These are phyloP conservation scores for Sonneratia alba DNA, from an alignment of 345 rosid species.

Conservation along the genomic window DNA sequence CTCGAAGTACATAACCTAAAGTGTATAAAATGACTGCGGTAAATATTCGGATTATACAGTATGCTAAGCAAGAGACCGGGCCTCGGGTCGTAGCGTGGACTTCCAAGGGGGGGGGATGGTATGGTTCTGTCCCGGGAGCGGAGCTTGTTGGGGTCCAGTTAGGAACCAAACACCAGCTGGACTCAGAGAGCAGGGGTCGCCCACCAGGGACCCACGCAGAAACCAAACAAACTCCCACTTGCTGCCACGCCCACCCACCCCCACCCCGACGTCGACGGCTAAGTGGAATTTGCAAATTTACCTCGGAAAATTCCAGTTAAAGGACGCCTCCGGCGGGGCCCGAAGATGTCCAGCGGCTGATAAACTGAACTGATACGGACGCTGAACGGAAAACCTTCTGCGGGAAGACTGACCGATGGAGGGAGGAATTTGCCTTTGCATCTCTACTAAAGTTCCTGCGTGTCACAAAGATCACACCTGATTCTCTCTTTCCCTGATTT, in stretches of 20 bases:
- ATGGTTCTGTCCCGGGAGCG: no score
- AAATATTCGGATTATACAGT: neutral
- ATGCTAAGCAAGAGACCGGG: neutral
- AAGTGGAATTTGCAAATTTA: neutral
- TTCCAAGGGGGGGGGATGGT: no score
- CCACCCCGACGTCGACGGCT: neutral
- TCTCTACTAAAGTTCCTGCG: neutral
- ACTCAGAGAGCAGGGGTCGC: neutral
- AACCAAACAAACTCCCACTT: conserved; percentile 1
- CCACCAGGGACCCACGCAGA: neutral
- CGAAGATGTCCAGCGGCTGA: neutral
- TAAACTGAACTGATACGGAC: neutral
- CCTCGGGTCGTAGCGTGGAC: no score
- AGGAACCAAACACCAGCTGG: neutral
- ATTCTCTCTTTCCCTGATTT: neutral
- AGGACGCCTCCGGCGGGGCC: neutral
- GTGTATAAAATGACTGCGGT: neutral
- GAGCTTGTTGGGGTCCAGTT: no score
- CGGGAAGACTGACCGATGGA: neutral
- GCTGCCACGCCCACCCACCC: neutral
- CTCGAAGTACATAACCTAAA: no score
- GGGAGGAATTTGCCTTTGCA: neutral
- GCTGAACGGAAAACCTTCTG: neutral
- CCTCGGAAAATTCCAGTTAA: no score
- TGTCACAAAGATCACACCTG: neutral